Percentiles rank a stretch among this genome's conserved stretches.
Conservation (phyloP, 140 eudicot genomes). For the Erigeron philadelphicus region DNA sequence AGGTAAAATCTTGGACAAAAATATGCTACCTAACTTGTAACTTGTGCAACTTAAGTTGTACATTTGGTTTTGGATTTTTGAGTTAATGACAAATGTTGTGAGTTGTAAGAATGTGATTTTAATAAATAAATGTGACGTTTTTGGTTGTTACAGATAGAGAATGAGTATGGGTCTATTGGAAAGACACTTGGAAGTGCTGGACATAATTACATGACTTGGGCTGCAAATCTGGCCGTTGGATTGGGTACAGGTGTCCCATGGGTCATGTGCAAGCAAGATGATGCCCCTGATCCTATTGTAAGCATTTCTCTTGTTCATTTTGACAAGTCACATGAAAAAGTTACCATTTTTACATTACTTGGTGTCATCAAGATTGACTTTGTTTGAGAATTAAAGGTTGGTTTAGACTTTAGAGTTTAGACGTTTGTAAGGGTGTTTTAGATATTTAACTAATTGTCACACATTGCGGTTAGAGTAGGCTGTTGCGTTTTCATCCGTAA, state of each 20-base stretch:
- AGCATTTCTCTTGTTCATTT: constrained; percentile 24
- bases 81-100: constrained; percentile 19
- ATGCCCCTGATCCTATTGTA: constrained; percentile 97
- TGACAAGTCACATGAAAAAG: constrained; percentile 23
- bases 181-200: constrained; percentile 64
- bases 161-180: constrained; percentile 78
- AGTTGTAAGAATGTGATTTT: too few relatives aligned
- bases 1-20: constrained; percentile 26
- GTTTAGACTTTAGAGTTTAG: not conserved
- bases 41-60: constrained; percentile 26
- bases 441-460: constrained; percentile 7
- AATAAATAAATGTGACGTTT: constrained; percentile 14
- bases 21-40: constrained; percentile 14
- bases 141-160: constrained; percentile 65
- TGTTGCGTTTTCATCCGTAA: constrained; percentile 7
- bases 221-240: constrained; percentile 91
- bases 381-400: constrained; percentile 9
- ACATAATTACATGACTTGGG: constrained; percentile 80
- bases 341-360: constrained; percentile 17
- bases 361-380: constrained; percentile 16
- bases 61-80: constrained; percentile 5
- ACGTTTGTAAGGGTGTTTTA: not conserved
- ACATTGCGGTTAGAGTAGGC: not conserved
- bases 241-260: constrained; percentile 89
- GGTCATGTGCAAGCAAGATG: constrained; percentile 97